Percentiles rank a stretch among this genome's conserved stretches.
Conservation (phyloP, 78 protist species). For the Dictyostelium citrinum region DNA sequence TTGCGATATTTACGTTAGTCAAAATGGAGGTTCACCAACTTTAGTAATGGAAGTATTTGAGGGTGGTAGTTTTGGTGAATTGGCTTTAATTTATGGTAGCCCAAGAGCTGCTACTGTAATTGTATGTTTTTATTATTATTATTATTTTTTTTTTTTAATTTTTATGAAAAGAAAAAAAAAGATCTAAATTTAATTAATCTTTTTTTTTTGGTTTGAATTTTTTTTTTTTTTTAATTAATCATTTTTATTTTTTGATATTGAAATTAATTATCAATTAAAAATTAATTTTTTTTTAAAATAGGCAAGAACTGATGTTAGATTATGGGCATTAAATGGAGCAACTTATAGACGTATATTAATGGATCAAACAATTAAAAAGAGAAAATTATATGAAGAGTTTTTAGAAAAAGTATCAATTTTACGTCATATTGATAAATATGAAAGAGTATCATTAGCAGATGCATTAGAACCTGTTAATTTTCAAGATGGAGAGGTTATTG, state of each 20-base stretch:
- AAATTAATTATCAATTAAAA: no score
- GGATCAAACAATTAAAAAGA: constrained; percentile 85
- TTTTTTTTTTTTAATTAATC: not conserved
- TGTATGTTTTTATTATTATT: constrained; percentile 2
- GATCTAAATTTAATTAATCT: not conserved
- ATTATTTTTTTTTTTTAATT: not conserved
- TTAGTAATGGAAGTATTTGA: constrained; percentile 39
- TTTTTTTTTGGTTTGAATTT: not conserved
- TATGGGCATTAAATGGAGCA: constrained; percentile 89
- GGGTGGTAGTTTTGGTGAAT: constrained; percentile 90
- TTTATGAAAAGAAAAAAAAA: not conserved
- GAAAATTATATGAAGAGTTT: constrained; percentile 89
- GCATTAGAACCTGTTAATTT: constrained; percentile 81
- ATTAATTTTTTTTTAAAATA: not conserved
- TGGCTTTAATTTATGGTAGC: constrained; percentile 89
- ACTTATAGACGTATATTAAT: constrained; percentile 87
- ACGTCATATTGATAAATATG: constrained; percentile 75
- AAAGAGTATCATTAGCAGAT: constrained; percentile 85
- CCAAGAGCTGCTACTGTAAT: constrained; percentile 96
- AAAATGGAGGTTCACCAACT: not conserved
- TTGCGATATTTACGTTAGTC: constrained; percentile 71
- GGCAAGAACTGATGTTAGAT: constrained; percentile 55
- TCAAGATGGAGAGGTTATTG: constrained; percentile 75
- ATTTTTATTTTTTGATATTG: not conserved
- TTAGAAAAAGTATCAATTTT: constrained; percentile 86